Evolutionary conservation across 2,329 filamentous ascomycete species (phyloP).

Genomic region (Xylaria sp.): DNA sequence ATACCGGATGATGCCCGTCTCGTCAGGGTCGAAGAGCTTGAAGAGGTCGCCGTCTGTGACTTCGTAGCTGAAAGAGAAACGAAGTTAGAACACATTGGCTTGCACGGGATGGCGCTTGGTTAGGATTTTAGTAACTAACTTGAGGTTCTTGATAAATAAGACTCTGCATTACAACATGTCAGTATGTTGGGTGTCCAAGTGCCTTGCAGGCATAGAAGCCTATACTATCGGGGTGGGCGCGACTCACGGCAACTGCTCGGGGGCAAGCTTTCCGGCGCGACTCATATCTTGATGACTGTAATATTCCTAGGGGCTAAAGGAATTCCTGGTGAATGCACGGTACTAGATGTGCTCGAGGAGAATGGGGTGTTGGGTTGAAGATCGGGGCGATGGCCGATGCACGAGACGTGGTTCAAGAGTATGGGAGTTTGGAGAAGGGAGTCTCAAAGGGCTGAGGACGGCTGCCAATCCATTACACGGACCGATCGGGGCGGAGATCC

Average conservation of each 20-base stretch:
- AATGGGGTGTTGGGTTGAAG: conserved; percentile 28
- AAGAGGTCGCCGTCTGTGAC: conserved; percentile 97
- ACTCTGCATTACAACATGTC: conserved; percentile 66
- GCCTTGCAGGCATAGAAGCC: conserved; percentile 8
- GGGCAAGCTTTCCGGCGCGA: conserved; percentile 95
- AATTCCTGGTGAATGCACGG: conserved; percentile 31
- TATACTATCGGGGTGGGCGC: conserved; percentile 33
- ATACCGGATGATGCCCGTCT: conserved; percentile 42
- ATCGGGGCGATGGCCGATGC: conserved; percentile 28
- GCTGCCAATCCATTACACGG: conserved; percentile 18
- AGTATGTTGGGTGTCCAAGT: conserved; percentile 34
- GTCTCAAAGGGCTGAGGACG: conserved; percentile 17
- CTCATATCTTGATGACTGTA: conserved; percentile 78
- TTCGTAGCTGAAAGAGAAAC: conserved; percentile 76
- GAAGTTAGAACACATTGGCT: conserved; percentile 4
- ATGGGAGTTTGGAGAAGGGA: conserved; percentile 29
- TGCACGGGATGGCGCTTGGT: not conserved
- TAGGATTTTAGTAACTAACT: conserved; percentile 59
- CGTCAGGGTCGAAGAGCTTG: conserved; percentile 77
- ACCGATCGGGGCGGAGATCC: conserved; percentile 19
- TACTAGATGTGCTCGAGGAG: conserved; percentile 25
- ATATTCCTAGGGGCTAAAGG: conserved; percentile 26
- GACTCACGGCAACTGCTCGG: conserved; percentile 96
- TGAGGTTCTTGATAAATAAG: conserved; percentile 99
- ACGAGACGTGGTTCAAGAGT: conserved; percentile 27